phyloP scores from a whole-genome alignment of 441 rosid genomes.

The Erodium trifolium region DNA sequence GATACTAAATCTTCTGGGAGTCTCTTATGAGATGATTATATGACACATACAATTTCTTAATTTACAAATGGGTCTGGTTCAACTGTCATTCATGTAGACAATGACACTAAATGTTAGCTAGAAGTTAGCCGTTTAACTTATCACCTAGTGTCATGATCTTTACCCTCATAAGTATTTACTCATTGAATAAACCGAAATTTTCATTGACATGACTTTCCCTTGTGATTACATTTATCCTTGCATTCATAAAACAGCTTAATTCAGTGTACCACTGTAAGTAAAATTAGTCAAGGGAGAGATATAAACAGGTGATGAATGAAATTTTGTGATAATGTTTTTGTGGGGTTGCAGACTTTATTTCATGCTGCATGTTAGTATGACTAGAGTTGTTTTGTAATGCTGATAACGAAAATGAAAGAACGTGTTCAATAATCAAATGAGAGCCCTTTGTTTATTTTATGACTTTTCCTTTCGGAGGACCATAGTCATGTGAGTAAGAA shows the following conservation, averaged over 20 bases:
- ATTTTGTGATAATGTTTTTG: no score
- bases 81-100: not conserved
- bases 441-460: not conserved
- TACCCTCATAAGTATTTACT: no score
- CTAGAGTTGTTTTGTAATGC: not conserved
- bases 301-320: no score
- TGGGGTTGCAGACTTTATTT: not conserved
- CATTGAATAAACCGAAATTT: no score
- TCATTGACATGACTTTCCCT: no score
- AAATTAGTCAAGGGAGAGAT: no score
- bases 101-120: not conserved
- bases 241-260: no score
- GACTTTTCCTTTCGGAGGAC: not conserved
- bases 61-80: not conserved
- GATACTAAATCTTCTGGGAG: not conserved
- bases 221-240: no score
- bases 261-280: no score
- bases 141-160: no score
- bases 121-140: not conserved
- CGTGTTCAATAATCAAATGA: not conserved
- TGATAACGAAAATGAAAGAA: not conserved
- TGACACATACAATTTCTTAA: not conserved
- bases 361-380: not conserved
- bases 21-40: not conserved
- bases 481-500: not conserved